Evolutionary conservation across 192 early-diverging fungal species (phyloP).

Genomic region (Linnemannia hyalina): DNA sequence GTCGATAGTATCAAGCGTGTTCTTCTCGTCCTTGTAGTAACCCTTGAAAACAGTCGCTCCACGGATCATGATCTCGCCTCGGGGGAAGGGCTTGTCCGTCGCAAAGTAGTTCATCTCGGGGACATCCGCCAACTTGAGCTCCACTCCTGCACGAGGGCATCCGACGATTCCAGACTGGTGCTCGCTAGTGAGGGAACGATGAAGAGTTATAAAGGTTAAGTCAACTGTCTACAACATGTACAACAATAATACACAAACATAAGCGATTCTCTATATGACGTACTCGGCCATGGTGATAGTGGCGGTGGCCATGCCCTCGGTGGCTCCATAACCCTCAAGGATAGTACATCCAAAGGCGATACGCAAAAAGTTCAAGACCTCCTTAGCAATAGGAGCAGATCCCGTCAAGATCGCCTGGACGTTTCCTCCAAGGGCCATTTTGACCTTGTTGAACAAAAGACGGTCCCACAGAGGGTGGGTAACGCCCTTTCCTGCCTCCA

Average conservation of each 20-base stretch:
- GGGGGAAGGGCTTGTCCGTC: slow-evolving; percentile 76
- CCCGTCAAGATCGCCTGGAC: slow-evolving; percentile 72
- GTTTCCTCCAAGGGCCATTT: slow-evolving; percentile 80
- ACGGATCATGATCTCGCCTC: slow-evolving; percentile 91
- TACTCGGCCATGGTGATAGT: slow-evolving; percentile 55
- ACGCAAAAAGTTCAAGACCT: slow-evolving; percentile 75
- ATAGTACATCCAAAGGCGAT: slow-evolving; percentile 72
- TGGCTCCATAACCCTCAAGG: slow-evolving; percentile 67
- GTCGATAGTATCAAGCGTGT: slow-evolving; percentile 81
- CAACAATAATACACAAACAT: not conserved
- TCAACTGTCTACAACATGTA: not conserved
- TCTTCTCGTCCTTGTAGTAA: slow-evolving; percentile 85
- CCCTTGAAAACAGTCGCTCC: slow-evolving; percentile 78
- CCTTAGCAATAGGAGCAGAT: slow-evolving; percentile 74
- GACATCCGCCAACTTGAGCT: slow-evolving; percentile 88
- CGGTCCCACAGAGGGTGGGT: slow-evolving; percentile 86
- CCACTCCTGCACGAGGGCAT: slow-evolving; percentile 63
- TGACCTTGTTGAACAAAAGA: slow-evolving; percentile 87
- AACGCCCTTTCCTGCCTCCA: slow-evolving; percentile 65
- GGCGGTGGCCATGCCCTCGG: slow-evolving; percentile 54
- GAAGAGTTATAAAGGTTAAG: not conserved
- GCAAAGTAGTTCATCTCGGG: slow-evolving; percentile 86
- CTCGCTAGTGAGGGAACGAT: slow-evolving; percentile 60
- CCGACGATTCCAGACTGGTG: slow-evolving; percentile 83
- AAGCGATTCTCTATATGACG: not conserved